phyloP scores from a whole-genome alignment of 257 asterid species.

The Plantago ovata region DNA sequence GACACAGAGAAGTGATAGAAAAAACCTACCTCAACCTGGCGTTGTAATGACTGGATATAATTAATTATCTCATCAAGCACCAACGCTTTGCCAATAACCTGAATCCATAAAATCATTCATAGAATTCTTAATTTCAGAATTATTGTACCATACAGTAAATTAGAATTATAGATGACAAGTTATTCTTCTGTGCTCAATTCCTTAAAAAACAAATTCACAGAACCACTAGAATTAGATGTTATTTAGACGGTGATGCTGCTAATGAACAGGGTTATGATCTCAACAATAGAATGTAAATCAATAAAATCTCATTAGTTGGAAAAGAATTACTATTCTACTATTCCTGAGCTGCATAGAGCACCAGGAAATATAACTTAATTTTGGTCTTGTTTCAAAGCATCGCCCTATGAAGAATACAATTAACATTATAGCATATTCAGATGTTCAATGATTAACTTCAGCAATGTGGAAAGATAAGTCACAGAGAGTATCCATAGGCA shows the following conservation, averaged over 20 bases:
- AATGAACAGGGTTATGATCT: conserved; percentile 13
- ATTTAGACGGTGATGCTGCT: conserved; percentile 3
- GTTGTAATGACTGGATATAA: conserved; percentile 80
- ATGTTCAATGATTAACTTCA: too few species aligned
- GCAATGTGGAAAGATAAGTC: too few species aligned
- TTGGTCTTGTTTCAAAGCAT: background rate
- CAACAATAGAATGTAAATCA: conserved; percentile 13
- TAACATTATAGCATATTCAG: background rate
- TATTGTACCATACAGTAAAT: background rate
- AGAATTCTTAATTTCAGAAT: background rate
- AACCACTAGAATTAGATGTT: conserved; percentile 5
- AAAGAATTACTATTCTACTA: background rate
- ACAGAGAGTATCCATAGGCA: too few species aligned
- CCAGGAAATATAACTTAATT: background rate
- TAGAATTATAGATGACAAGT: conserved; percentile 3
- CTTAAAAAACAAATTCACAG: background rate
- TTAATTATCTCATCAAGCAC: conserved; percentile 91
- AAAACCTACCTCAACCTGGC: conserved; percentile 74
- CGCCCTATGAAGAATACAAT: background rate
- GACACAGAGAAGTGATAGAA: conserved; percentile 9
- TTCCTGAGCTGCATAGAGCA: background rate
- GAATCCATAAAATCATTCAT: conserved; percentile 23
- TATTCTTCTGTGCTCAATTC: conserved; percentile 6
- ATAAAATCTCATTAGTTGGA: background rate
- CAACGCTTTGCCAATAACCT: conserved; percentile 84